Evolutionary conservation across 2,329 filamentous ascomycete genomes (phyloP).

Genomic region (Pseudonectria buxi): DNA sequence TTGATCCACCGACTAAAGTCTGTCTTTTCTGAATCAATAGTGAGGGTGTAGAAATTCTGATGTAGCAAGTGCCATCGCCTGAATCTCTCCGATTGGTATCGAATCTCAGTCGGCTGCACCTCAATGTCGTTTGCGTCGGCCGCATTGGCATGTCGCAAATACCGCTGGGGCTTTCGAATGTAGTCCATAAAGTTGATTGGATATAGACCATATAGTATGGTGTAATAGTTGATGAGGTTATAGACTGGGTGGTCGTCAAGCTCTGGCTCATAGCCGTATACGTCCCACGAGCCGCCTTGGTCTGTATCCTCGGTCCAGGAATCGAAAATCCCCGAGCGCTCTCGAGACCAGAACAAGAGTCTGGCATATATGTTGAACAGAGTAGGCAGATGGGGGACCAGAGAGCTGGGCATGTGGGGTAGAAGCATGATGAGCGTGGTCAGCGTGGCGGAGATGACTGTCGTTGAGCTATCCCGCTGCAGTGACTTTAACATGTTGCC

Average conservation of each 20-base stretch:
- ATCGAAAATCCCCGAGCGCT: slow-evolving; percentile 35
- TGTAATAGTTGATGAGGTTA: slow-evolving; percentile 69
- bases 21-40: slow-evolving; percentile 70
- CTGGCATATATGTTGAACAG: slow-evolving; percentile 78
- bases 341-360: slow-evolving; percentile 69
- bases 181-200: slow-evolving; percentile 84
- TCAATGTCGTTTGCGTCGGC: slow-evolving; percentile 67
- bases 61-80: slow-evolving; percentile 68
- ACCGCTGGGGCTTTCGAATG: slow-evolving; percentile 73
- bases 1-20: slow-evolving; percentile 74
- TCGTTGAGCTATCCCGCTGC: slow-evolving; percentile 70
- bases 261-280: slow-evolving; percentile 53
- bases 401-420: slow-evolving; percentile 69
- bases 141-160: slow-evolving; percentile 66
- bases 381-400: slow-evolving; percentile 61
- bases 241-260: slow-evolving; percentile 56
- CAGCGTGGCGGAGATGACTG: slow-evolving; percentile 67
- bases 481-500: slow-evolving; percentile 65
- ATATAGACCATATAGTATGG: slow-evolving; percentile 75
- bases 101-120: slow-evolving; percentile 70
- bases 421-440: slow-evolving; percentile 74
- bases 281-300: slow-evolving; percentile 50
- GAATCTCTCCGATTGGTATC: slow-evolving; percentile 68
- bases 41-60: slow-evolving; percentile 77
- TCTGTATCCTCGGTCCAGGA: slow-evolving; percentile 34